phyloP scores from a whole-genome alignment of 257 asterid species.

The Solanum commersonii region DNA sequence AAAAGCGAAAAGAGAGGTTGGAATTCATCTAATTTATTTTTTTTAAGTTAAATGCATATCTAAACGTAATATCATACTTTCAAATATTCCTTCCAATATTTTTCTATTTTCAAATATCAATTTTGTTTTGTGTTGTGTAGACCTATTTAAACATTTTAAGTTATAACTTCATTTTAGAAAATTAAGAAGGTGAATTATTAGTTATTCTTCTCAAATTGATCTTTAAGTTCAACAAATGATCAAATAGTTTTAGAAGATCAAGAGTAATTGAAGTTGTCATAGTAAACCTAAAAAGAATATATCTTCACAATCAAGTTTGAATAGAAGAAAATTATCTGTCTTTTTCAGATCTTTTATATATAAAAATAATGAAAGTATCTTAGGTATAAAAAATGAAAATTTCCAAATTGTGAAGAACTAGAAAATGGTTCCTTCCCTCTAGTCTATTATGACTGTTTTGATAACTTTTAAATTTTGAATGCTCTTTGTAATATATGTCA shows the following conservation, averaged over 20 bases:
- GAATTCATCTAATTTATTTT: background rate
- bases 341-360: no score
- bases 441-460: background rate
- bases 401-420: no score
- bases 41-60: background rate
- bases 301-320: background rate
- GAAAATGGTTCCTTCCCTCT: no score
- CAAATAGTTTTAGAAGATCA: background rate
- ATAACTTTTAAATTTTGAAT: background rate
- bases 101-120: background rate
- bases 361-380: no score
- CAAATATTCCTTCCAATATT: background rate
- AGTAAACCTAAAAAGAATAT: background rate
- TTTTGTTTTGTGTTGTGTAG: background rate
- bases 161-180: background rate
- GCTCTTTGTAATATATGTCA: background rate
- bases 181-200: background rate
- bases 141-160: background rate
- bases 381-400: no score
- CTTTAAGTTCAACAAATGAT: background rate
- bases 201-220: background rate
- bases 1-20: background rate
- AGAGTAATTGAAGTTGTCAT: background rate
- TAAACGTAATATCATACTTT: background rate
- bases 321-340: no score